A percentile compares a stretch with the other conserved stretches of the same genome.
These are phyloP conservation scores for Trichoderma breve DNA, from an alignment of 2,329 filamentous ascomycete genomes.

Conservation along the genomic window DNA sequence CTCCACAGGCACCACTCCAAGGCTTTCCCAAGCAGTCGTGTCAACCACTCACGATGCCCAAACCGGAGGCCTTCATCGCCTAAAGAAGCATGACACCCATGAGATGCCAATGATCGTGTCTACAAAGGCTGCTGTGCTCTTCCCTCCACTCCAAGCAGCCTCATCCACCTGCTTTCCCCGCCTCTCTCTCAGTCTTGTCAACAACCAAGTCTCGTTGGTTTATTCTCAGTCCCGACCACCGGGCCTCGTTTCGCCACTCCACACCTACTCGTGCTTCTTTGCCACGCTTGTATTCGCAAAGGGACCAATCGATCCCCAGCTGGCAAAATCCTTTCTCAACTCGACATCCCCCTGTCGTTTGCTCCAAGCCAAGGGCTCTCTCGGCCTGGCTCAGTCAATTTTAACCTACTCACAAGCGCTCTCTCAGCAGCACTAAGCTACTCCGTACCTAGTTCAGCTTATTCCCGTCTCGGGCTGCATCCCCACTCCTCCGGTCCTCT, in stretches of 20 bases:
- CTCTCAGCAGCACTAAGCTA: slow-evolving; percentile 16
- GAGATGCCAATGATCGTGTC: slow-evolving; percentile 9
- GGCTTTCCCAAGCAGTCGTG: slow-evolving; percentile 28
- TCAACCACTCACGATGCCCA: slow-evolving; percentile 32
- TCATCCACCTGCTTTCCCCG: slow-evolving; percentile 9
- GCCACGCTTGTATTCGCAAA: slow-evolving; percentile 10
- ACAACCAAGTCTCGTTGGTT: slow-evolving; percentile 7
- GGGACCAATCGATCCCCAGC: slow-evolving; percentile 17
- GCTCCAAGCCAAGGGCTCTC: slow-evolving; percentile 18
- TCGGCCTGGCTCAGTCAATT: slow-evolving; percentile 12
- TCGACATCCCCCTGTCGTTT: slow-evolving; percentile 16
- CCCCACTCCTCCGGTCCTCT: slow-evolving; percentile 21
- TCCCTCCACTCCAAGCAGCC: slow-evolving; percentile 1
- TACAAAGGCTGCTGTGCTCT: slow-evolving; percentile 10
- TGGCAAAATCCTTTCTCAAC: slow-evolving; percentile 18
- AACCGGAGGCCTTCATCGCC: slow-evolving; percentile 27
- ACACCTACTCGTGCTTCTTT: slow-evolving; percentile 15
- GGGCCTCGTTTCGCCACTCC: slow-evolving; percentile 21
- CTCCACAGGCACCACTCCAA: slow-evolving; percentile 26
- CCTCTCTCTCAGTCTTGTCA: background rate
- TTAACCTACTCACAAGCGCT: slow-evolving; percentile 13
- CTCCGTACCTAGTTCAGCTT: slow-evolving; percentile 24
- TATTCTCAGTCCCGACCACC: slow-evolving; percentile 5
- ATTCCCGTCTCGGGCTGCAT: slow-evolving; percentile 17
- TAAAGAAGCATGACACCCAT: slow-evolving; percentile 29